Conservation (phyloP, 2,329 filamentous ascomycete species). For the Zarea fungicola region DNA sequence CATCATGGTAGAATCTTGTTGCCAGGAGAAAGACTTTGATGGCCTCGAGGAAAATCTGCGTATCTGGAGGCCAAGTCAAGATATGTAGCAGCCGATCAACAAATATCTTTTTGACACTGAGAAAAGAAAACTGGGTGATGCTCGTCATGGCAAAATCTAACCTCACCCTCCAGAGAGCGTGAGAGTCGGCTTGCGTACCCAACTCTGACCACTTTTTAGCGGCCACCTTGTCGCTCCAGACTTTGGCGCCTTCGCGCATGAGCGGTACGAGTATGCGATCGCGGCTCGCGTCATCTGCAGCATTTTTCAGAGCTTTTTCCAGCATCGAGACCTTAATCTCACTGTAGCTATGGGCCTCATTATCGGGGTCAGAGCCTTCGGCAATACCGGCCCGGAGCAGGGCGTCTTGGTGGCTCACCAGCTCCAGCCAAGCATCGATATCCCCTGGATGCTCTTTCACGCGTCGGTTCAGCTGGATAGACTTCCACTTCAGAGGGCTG, state of each 20-base stretch:
- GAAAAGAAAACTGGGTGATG: constrained; percentile 62
- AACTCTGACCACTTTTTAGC: constrained; percentile 58
- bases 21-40: constrained; percentile 69
- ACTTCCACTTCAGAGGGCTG: constrained; percentile 47
- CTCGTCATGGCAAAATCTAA: constrained; percentile 68
- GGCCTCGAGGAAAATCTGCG: constrained; percentile 22
- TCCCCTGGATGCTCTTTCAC: constrained; percentile 64
- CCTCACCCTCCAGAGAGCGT: constrained; percentile 67
- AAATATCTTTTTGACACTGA: constrained; percentile 57
- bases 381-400: constrained; percentile 49
- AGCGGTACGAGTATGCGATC: constrained; percentile 61
- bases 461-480: constrained; percentile 55
- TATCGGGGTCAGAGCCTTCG: constrained; percentile 43
- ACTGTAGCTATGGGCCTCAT: constrained; percentile 64
- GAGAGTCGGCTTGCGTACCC: constrained; percentile 26
- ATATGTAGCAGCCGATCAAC: constrained; percentile 40
- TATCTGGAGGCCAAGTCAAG: constrained; percentile 1
- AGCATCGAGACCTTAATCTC: constrained; percentile 78
- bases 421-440: constrained; percentile 66
- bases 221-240: constrained; percentile 64
- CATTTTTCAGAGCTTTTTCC: constrained; percentile 65
- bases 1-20: constrained; percentile 69
- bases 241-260: constrained; percentile 66
- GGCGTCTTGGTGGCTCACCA: constrained; percentile 73
- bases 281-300: constrained; percentile 40